Conservation (phyloP, 2,329 filamentous ascomycete species). For the Aciculosporium take region DNA sequence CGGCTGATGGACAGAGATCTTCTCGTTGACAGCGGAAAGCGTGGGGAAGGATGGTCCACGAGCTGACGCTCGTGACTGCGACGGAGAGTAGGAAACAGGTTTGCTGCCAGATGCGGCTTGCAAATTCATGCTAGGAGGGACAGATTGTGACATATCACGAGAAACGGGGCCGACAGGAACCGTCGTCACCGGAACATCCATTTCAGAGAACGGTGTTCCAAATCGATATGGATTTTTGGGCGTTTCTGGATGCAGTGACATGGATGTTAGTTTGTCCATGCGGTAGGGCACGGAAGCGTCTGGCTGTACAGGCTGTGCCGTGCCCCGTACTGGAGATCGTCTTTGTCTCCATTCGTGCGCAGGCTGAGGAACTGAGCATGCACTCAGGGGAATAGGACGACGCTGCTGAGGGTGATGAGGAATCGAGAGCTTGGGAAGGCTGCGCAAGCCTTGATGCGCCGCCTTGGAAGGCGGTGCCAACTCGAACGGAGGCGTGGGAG, state of each 20-base stretch:
- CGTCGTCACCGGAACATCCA: constrained; percentile 72
- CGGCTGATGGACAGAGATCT: constrained; percentile 30
- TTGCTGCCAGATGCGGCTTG: constrained; percentile 27
- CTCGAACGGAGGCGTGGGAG: constrained; percentile 56
- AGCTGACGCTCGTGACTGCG: constrained; percentile 39
- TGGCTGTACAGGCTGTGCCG: constrained; percentile 10
- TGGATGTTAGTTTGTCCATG: constrained; percentile 36
- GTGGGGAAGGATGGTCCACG: constrained; percentile 55
- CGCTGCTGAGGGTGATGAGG: constrained; percentile 25
- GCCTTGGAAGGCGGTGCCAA: constrained; percentile 34
- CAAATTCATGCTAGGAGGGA: constrained; percentile 87
- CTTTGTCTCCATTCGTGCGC: constrained; percentile 11
- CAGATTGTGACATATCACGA: constrained; percentile 74
- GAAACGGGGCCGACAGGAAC: constrained; percentile 57
- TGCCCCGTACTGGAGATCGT: constrained; percentile 12
- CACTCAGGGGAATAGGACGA: constrained; percentile 15
- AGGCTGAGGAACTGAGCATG: constrained; percentile 15
- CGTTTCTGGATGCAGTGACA: constrained; percentile 43
- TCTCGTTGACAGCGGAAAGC: constrained; percentile 56
- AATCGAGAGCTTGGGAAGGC: constrained; percentile 49
- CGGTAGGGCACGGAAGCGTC: constrained; percentile 32
- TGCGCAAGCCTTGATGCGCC: constrained; percentile 41
- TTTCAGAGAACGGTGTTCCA: constrained; percentile 78
- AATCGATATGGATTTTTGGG: constrained; percentile 53
- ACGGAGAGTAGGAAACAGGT: constrained; percentile 24